Base-by-base conservation (phyloP, 306 rosid genomes). In the Herpetospermum pedunculosum region DNA sequence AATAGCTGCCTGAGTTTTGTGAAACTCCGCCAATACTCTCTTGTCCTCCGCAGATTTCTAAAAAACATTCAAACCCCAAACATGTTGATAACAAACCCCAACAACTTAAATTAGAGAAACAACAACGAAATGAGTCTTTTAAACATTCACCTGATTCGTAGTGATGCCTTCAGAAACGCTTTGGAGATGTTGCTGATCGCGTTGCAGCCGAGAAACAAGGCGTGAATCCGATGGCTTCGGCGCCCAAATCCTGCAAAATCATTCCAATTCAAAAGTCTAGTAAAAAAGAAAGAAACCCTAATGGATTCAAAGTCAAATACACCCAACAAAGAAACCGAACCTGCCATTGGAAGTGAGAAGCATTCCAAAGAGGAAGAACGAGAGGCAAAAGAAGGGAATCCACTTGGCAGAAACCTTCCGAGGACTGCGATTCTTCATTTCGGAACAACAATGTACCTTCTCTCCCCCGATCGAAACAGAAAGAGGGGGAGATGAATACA, bases 1-100 rank as follows among this genome's bases (percentile, higher is more conserved):
- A 82, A 94, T 87, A 38, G 97, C 92, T 79, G 84, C 92, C 70
- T 91, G 96, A 29, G 96, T 91, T 77, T 73, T 93, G 84, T 85
- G 75, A 83, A 93, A 85, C 70, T 89, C 87, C 23, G 73, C 52
- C 82, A 87, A 78, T 21, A 85, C 88, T 55, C 83, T 91, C 84
- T 87, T 81, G 16, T 81, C 81, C 71, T 67, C 82, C 16, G 46
- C 78, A 53, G 87, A 86, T 82, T 84, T 89, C 96, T 68, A 85
- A 81, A 70, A 62, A 38, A 9, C 18, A 46, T 35, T 70, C 50
- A 65, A 65, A 21, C 28, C 48, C 18, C 73, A 68, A 74, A 64
- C 16, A 21, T 6, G 7, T n/a, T 35, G 8, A 63, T 15, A 30
- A 16, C 43, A 60, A 32, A 54, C 32, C 68, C 68, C 68, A 60